Evolutionary conservation across 805 yeast species (phyloP).

Genomic region (Hemisphaericaspora nanyangensis): DNA sequence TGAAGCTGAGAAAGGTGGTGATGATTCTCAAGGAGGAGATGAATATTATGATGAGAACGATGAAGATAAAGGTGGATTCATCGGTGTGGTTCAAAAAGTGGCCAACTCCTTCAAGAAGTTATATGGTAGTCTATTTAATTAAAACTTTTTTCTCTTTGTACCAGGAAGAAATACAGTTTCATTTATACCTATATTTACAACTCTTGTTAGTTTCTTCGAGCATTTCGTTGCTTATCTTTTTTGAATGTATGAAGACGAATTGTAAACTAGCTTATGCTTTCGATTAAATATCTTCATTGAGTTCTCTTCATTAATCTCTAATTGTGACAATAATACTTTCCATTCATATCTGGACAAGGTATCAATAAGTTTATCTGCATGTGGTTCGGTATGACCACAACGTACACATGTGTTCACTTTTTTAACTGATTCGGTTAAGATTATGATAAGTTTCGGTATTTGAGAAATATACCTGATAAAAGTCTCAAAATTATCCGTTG

Average conservation of each 20-base stretch:
- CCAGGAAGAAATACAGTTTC: neutral
- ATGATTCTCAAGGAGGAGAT: neutral
- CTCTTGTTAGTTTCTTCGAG: neutral
- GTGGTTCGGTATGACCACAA: constrained; percentile 26
- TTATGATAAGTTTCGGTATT: constrained; percentile 20
- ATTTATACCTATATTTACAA: neutral
- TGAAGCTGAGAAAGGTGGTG: neutral
- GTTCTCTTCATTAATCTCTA: constrained; percentile 8
- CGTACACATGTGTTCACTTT: constrained; percentile 26
- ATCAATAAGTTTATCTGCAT: constrained; percentile 8
- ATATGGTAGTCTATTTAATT: constrained; percentile 5
- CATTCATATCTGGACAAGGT: constrained; percentile 14
- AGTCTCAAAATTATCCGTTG: constrained; percentile 19
- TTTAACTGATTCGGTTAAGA: constrained; percentile 19
- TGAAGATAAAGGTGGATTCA: constrained; percentile 1
- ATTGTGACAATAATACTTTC: constrained; percentile 17
- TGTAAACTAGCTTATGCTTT: constrained; percentile 3
- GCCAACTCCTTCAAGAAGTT: constrained; percentile 7
- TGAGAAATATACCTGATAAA: constrained; percentile 15
- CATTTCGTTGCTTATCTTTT: neutral
- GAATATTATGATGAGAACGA: neutral
- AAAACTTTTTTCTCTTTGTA: neutral
- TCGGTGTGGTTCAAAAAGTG: constrained; percentile 6
- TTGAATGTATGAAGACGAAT: constrained; percentile 1
- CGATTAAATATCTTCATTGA: constrained; percentile 4